phyloP scores from a whole-genome alignment of 2,329 filamentous ascomycete genomes.

The Ophiobolus disseminans region DNA sequence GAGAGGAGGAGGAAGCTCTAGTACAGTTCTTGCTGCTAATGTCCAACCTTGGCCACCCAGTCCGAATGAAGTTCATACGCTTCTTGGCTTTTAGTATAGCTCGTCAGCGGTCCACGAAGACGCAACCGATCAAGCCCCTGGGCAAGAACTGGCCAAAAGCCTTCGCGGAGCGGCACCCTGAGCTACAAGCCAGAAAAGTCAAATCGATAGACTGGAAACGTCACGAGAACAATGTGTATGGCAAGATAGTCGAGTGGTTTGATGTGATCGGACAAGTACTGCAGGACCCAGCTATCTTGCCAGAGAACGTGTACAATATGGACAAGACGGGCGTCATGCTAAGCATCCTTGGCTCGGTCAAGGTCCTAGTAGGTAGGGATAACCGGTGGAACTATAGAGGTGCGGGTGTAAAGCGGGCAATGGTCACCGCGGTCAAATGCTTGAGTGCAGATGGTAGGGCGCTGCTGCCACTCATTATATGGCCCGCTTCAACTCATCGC shows the following conservation, averaged over 20 bases:
- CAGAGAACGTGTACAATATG: conserved; percentile 34
- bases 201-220: conserved; percentile 4
- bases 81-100: conserved; percentile 21
- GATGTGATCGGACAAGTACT: conserved; percentile 24
- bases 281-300: conserved; percentile 16
- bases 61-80: conserved; percentile 29
- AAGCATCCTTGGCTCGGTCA: conserved; percentile 6
- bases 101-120: conserved; percentile 9
- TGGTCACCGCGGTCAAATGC: conserved; percentile 29
- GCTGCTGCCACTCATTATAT: conserved; percentile 26
- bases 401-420: conserved; percentile 26
- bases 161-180: conserved; percentile 3
- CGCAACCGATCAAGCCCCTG: conserved; percentile 14
- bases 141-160: conserved; percentile 18
- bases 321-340: too few relatives aligned
- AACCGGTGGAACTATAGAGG: conserved; percentile 27
- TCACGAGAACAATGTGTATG: not conserved
- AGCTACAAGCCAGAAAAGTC: not conserved
- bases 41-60: conserved; percentile 18
- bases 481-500: conserved; percentile 25
- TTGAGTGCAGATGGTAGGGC: conserved; percentile 27
- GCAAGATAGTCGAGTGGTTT: conserved; percentile 34
- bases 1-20: conserved; percentile 37
- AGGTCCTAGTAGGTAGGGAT: conserved; percentile 28
- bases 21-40: conserved; percentile 23